phyloP scores from a whole-genome alignment of 768 basidiomycete genomes.

The Gymnopilus junonius region DNA sequence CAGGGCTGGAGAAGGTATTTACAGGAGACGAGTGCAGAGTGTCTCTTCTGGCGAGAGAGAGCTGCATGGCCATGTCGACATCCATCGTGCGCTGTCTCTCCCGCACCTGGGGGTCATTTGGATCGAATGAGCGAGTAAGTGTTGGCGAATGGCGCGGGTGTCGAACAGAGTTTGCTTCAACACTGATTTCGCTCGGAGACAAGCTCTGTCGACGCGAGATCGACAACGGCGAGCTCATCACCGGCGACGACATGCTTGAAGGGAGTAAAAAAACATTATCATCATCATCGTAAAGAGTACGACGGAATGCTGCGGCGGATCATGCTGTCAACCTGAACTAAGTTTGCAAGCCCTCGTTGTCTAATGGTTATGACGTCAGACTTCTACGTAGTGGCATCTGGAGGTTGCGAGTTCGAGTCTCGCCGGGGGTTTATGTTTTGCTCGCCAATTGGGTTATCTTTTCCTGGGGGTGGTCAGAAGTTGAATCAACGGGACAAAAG shows the following conservation, averaged over 20 bases:
- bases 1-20: conserved; percentile 19
- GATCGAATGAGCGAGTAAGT: conserved; percentile 63
- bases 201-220: conserved; percentile 45
- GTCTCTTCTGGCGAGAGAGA: conserved; percentile 72
- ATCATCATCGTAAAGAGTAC: background rate
- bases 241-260: conserved; percentile 42
- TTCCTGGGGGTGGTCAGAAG: too few species aligned
- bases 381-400: conserved; percentile 70
- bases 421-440: conserved; percentile 64
- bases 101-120: conserved; percentile 71
- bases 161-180: conserved; percentile 38
- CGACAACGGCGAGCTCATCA: conserved; percentile 48
- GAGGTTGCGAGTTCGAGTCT: conserved; percentile 89
- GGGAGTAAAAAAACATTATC: background rate
- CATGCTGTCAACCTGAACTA: background rate
- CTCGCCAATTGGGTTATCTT: too few species aligned
- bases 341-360: conserved; percentile 65
- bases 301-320: background rate
- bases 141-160: conserved; percentile 59
- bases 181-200: conserved; percentile 43
- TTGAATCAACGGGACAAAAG: too few species aligned
- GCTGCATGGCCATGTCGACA: conserved; percentile 88
- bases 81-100: conserved; percentile 95
- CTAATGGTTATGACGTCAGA: conserved; percentile 93
- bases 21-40: conserved; percentile 48